phyloP scores from a whole-genome alignment of 495 filamentous ascomycete genomes.

The Glonium stellatum region DNA sequence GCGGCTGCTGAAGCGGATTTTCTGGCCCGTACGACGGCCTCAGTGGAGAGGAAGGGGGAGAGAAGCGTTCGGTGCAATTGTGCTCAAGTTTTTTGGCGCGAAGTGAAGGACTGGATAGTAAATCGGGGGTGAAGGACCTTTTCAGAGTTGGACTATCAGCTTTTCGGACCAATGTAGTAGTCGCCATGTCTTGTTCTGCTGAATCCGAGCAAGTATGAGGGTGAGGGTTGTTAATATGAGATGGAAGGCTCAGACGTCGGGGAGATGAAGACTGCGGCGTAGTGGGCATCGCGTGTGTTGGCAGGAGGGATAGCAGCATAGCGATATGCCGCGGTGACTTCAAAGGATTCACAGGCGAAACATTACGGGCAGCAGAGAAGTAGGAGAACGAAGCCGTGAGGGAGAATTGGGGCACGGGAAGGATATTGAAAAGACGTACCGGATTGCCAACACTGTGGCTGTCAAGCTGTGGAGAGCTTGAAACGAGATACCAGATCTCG shows the following conservation, averaged over 20 bases:
- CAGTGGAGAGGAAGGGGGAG: conserved; percentile 1
- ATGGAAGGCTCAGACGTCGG: background rate
- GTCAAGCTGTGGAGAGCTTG: conserved; percentile 16
- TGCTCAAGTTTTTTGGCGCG: conserved; percentile 27
- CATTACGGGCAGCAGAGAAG: conserved; percentile 3
- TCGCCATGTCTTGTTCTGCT: conserved; percentile 19
- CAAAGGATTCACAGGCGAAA: conserved; percentile 4
- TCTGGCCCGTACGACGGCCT: conserved; percentile 1
- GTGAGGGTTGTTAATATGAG: background rate
- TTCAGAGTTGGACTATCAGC: conserved; percentile 34
- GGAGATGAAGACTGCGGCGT: background rate
- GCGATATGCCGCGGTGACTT: background rate
- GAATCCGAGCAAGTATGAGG: background rate
- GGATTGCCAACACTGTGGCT: conserved; percentile 18
- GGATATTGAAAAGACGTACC: conserved; percentile 19
- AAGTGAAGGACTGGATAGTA: conserved; percentile 26
- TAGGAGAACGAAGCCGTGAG: background rate
- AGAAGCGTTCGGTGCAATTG: conserved; percentile 3
- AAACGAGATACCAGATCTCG: conserved; percentile 32
- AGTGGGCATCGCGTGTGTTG: background rate
- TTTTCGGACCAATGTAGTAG: conserved; percentile 15
- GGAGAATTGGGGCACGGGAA: conserved; percentile 22
- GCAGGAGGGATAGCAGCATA: background rate
- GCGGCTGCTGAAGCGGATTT: background rate
- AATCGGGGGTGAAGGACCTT: conserved; percentile 28